Evolutionary conservation across 768 basidiomycete genomes (phyloP).

Genomic region (Sistotremastrum suecicum): DNA sequence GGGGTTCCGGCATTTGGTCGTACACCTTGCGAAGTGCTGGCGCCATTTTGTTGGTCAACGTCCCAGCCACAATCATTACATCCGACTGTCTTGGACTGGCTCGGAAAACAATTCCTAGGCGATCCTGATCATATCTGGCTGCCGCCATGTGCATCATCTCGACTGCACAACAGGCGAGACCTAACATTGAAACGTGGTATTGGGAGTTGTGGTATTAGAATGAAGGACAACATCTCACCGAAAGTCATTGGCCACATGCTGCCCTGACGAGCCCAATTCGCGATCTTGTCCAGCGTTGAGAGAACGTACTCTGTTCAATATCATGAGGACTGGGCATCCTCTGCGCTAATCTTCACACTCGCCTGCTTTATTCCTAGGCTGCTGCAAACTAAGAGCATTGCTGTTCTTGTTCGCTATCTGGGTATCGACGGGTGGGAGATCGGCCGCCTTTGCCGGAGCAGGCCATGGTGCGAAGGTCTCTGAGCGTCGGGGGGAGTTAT

Average conservation of each 20-base stretch:
- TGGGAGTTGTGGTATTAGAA: neutral
- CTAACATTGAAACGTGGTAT: slow-evolving; percentile 21
- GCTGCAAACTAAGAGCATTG: slow-evolving; percentile 76
- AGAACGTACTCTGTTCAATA: slow-evolving; percentile 73
- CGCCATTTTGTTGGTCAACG: slow-evolving; percentile 99
- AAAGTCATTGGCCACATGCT: slow-evolving; percentile 99
- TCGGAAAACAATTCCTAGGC: slow-evolving; percentile 94
- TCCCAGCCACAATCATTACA: slow-evolving; percentile 99
- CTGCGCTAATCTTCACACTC: slow-evolving; percentile 10
- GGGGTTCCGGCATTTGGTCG: slow-evolving; percentile 97
- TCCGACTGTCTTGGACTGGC: slow-evolving; percentile 97
- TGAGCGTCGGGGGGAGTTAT: no score
- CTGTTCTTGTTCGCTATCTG: no score
- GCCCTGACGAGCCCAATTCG: slow-evolving; percentile 95
- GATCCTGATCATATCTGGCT: slow-evolving; percentile 95
- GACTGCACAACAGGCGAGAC: slow-evolving; percentile 97
- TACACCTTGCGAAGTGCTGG: slow-evolving; percentile 94
- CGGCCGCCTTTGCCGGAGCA: no score
- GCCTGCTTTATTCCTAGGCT: slow-evolving; percentile 86
- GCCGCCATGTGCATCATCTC: slow-evolving; percentile 99
- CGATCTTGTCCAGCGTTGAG: slow-evolving; percentile 89
- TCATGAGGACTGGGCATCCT: neutral
- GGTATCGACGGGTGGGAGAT: no score
- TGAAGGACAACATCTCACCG: slow-evolving; percentile 26
- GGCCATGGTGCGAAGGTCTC: no score